Evolutionary conservation across 805 yeast species (phyloP).

Genomic region (Monosporozyma siamensis): DNA sequence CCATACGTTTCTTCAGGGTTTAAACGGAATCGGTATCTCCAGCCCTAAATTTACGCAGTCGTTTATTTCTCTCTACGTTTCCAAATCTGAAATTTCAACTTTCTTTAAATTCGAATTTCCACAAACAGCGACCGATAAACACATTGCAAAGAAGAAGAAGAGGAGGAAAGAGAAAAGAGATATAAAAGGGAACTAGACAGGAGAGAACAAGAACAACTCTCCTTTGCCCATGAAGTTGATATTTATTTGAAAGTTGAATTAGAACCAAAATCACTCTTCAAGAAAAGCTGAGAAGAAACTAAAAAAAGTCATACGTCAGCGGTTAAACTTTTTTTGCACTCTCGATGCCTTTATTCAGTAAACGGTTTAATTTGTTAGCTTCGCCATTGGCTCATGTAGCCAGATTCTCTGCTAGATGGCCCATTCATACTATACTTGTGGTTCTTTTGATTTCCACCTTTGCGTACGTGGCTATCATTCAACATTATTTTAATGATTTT

Average conservation of each 20-base stretch:
- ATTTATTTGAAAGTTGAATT: too few species aligned
- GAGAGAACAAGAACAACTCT: too few species aligned
- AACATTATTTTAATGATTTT: conserved; percentile 45
- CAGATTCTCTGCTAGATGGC: conserved; percentile 59
- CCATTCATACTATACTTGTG: conserved; percentile 74
- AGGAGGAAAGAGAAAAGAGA: neutral
- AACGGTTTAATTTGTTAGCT: conserved; percentile 28
- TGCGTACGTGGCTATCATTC: conserved; percentile 68
- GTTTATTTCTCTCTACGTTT: neutral
- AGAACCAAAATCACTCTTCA: too few species aligned
- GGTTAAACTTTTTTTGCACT: too few species aligned
- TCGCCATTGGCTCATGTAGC: conserved; percentile 39
- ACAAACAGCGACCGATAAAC: conserved; percentile 1
- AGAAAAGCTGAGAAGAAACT: too few species aligned
- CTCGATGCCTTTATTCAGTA: conserved; percentile 24
- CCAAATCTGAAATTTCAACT: neutral
- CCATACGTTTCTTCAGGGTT: too few species aligned
- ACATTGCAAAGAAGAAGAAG: too few species aligned
- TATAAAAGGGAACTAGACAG: too few species aligned
- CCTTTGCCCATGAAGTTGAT: too few species aligned
- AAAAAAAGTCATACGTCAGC: too few species aligned
- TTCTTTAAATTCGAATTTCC: neutral
- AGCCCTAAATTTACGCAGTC: too few species aligned
- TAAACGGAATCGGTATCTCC: too few species aligned
- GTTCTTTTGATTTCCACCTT: conserved; percentile 69